A percentile compares a stretch with the other conserved stretches of the same genome.
Conservation (phyloP, 1,139 yeast genomes). For the Lodderomyces metapsilosis region DNA sequence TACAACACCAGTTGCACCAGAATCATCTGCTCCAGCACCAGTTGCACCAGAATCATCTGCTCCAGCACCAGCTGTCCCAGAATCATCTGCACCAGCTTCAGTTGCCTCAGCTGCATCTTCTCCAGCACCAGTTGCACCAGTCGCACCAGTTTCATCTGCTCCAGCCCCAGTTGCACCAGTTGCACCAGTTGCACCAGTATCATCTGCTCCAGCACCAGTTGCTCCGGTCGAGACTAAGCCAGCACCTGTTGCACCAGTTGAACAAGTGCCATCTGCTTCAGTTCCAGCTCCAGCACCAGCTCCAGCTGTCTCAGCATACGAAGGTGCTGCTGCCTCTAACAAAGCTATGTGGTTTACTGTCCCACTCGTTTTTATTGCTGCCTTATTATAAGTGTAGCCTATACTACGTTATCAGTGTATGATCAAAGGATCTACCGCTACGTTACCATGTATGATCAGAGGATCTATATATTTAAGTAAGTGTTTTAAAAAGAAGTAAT, state of each 20-base stretch:
- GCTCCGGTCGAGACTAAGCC: no score
- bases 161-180: conserved; percentile 3
- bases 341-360: conserved; percentile 12
- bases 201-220: no score
- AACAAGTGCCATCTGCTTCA: no score
- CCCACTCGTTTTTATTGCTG: conserved; percentile 13
- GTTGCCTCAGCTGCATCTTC: conserved; percentile 1
- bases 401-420: no score
- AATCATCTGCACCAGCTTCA: conserved; percentile 4
- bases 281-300: conserved; percentile 5
- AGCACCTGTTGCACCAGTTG: no score
- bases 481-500: no score
- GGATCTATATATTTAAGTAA: no score
- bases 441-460: no score
- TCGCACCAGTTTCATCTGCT: conserved; percentile 7
- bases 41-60: conserved; percentile 11
- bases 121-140: conserved; percentile 5
- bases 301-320: conserved; percentile 9
- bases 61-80: conserved; percentile 5
- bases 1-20: no score
- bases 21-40: not conserved
- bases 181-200: no score
- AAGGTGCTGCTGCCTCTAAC: conserved; percentile 13
- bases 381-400: conserved; percentile 10
- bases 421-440: no score